Base-by-base conservation (phyloP, 139 green algal species). In the Chara braunii region DNA sequence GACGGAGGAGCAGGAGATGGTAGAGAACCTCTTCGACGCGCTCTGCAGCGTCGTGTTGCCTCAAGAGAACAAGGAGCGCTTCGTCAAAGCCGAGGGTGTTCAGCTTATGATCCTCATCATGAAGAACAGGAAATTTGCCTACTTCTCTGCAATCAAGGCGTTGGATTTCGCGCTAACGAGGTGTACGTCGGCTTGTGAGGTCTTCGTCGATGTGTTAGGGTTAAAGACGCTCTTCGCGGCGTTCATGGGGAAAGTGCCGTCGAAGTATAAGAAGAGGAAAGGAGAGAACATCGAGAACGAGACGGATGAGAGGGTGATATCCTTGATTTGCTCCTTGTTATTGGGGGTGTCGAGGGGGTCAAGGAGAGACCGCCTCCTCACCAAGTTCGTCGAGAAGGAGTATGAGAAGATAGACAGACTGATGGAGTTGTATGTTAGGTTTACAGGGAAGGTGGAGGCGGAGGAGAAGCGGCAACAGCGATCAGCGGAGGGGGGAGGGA, bases 371-470 rank as follows among this genome's bases (percentile, higher is more conserved):
- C 77, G 92, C 0, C 68, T 97, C 29, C 77, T 81, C 0, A 83
- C 87, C 58, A 98, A 98, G 75, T 98, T 98, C 84, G 87, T 94
- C 40, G 92, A 98, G 78, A 68, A 74, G 2, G 92, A 98, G 82
- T 95, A 88, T 78, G 92, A 97, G 51, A 98, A 98, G 79, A 78
- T 77, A 6, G 92, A 98, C 75, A 78, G 88, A 0, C 75, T 98
- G n/a, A 79, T 97, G 71, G 92, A 98, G 80, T 29, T 96, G 9
- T 75, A 74, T 51, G 23, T 35, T 51, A 70, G 64, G 54, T 73
- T 68, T 23, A 24, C 18, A 28, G 64, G 35, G 24, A 3, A 55
- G 14, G 64, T 73, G 14, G 26, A 34, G n/a, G 64, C 23, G 1
- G 64, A 73, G 60, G 64, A 73, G 29, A n/a, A 56, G 64, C 53